Evolutionary conservation across 2,329 filamentous ascomycete genomes (phyloP), one percentile per base, ranked within the genome.

Genomic region (Penicillium sp.): DNA sequence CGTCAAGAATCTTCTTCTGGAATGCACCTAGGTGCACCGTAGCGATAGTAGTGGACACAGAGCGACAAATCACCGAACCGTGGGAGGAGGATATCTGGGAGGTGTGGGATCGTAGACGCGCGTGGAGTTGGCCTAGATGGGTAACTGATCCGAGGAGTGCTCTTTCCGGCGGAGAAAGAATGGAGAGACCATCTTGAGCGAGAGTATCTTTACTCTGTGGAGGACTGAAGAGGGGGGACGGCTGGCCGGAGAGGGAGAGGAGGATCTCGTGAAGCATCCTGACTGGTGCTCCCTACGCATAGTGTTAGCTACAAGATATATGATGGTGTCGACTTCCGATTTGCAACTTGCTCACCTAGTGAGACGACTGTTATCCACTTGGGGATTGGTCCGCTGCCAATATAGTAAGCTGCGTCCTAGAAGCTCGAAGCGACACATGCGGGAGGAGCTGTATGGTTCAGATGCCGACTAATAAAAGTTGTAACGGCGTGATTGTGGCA

Each of bases 221-320:
- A 61, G 72, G 57, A 68, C 81, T 80, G 75, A 96, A 87, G 66
- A 97, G 82, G 59, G 90, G 87, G 57, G 92, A 96, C 57, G 88
- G 87, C 74, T 97, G 89, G 60, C 93, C 92, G 64, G 91, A 95
- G 72, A 97, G 84, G 70, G 91, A 92, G 72, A 98, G 86, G 72
- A 97, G 84, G 75, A 98, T 89, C 79, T 98, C 93, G 81, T 97
- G 93, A 71, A 98, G 88, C 93, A 98, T 98, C 60, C 63, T 72
- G 67, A 51, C 47, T 55, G 52, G 12, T 54, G 42, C 38, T 59
- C 52, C 42, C 61, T 64, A 46, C 24, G 18, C n/a, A 23, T 13
- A 7, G 9, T 23, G 18, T 43, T 49, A 49, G 35, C 25, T 27
- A 27, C 9, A 43, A 39, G 2, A 2, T 7, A 2, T 7, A n/a